Base-by-base conservation (phyloP, 129 eudicot species). In the Daucus carota region DNA sequence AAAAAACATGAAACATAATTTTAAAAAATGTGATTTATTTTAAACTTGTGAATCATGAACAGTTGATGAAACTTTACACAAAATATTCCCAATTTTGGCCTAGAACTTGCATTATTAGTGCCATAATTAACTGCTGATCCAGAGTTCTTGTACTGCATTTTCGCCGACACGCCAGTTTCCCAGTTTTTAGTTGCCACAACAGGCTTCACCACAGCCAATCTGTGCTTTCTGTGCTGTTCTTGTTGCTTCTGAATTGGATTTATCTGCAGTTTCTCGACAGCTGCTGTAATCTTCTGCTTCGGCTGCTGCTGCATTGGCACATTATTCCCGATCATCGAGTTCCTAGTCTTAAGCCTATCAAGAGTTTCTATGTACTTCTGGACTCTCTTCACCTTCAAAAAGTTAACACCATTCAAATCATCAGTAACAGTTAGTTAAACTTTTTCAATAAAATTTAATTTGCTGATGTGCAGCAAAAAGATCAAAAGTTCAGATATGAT, bases 341-440 rank as follows among this genome's bases (percentile, higher is more conserved):
- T 90, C 29, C 72, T 83, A 10, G 81, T 80, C 87, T 94, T 91
- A 80, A 94, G 77, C 85, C 60, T 69, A 57, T 94, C 98, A 38
- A 94, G 90, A 77, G 80, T 82, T 75, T 94, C 98, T 38, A 94
- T 87, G 79, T 90, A 87, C 47, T 82, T 88, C 34, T 93, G 97
- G 67, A 90, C 96, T 72, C 92, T 88, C 26, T 87, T 89, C 78
- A 93, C 98, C 98, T 93, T 65, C 86, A 66, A 81, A 66, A 81
- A 57, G 24, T n/a, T 63, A 24, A n/a, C 20, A 22, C 29, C 73
- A 32, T 18, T 60, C 0, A 12, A 52, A 12, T 24, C 41, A 75
- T 75, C 20, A 36, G 57, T 16, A 12, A 34, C 43, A n/a, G n/a
- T n/a, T 57, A 43, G 12, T 2, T 4, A 3, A 20, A 20, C 28